A percentile compares a stretch with the other conserved stretches of the same genome.
Evolutionary conservation across 2,329 filamentous ascomycete species (phyloP).

Genomic region (Nemania bipapillata): DNA sequence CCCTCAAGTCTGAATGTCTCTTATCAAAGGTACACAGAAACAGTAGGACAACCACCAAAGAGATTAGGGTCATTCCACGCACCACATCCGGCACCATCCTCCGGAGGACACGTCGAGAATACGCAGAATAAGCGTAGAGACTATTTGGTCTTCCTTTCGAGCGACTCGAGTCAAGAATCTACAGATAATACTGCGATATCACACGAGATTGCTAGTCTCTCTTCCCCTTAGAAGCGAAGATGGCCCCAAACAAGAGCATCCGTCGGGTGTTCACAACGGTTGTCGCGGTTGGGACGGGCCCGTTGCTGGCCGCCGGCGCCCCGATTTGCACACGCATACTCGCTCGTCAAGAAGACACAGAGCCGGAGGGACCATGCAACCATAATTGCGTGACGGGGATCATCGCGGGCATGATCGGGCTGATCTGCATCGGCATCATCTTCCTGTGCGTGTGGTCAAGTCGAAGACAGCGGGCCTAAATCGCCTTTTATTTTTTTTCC

Average conservation of each 20-base stretch:
- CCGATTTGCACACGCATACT: neutral
- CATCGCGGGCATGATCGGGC: constrained; percentile 1
- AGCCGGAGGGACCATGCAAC: neutral
- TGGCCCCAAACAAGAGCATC: neutral
- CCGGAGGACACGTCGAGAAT: neutral
- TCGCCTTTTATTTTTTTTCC: no score
- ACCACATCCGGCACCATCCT: neutral
- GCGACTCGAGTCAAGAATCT: neutral
- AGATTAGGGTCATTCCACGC: neutral
- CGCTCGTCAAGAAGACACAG: neutral
- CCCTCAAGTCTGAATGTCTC: neutral
- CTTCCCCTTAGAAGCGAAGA: neutral
- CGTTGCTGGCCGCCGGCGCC: neutral
- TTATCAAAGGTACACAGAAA: neutral
- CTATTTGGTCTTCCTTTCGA: neutral
- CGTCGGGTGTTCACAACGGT: neutral
- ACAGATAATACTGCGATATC: neutral
- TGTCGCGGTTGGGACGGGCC: neutral
- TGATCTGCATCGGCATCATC: constrained; percentile 11
- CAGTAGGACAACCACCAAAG: neutral
- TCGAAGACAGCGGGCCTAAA: neutral
- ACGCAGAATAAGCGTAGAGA: neutral
- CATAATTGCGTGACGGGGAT: constrained; percentile 20
- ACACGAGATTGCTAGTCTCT: neutral
- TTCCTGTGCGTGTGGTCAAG: constrained; percentile 12